Evolutionary conservation across 805 yeast genomes (phyloP), one percentile per base, ranked within the genome.

Genomic region (Cephaloascus fragrans): DNA sequence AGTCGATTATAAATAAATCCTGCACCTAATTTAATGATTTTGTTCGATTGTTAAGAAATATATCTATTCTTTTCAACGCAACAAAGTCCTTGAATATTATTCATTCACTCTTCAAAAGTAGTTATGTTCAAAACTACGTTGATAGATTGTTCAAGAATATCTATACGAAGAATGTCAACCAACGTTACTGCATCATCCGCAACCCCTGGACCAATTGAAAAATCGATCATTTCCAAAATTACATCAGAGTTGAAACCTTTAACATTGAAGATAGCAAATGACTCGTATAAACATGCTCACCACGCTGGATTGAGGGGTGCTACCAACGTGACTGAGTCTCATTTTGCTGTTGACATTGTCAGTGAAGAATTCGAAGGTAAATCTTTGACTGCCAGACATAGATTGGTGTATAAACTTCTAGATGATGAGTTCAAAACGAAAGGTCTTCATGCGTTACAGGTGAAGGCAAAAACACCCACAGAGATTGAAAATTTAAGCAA

Each of bases 391-490:
- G 59, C 74, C 26, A 73, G 97, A 55, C 97, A 89, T 61, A 61
- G 97, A 42, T 52, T 80, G 53, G 69, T 90, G 0, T 89, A 86
- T 55, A 61, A 62, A 37, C 53, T 84, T 37, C 64, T 90, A 35
- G 76, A 74, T 39, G 85, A 85, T 20, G 96, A 89, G 52, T 61
- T 89, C 49, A 69, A 74, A 37, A 64, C 61, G 26, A 71, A 76
- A 41, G 89, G 93, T 1, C 76, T 90, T 16, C 97, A 89, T 62
- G 96, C 97, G 0, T 63, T 89, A 43, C 96, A 87, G 54, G 69
- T 89, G 61, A 77, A 77, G 55, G 82, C 95, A 0, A 83, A 82
- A 58, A 87, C 96, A 2, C 73, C 74, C 1, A 67, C 62, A 35
- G 90, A 83, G 48, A 67, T 64, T 55, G 50, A 44, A 12, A 55